Evolutionary conservation across 805 yeast species (phyloP), one percentile per base, ranked within the genome.

Genomic region (Ogataea siamensis): DNA sequence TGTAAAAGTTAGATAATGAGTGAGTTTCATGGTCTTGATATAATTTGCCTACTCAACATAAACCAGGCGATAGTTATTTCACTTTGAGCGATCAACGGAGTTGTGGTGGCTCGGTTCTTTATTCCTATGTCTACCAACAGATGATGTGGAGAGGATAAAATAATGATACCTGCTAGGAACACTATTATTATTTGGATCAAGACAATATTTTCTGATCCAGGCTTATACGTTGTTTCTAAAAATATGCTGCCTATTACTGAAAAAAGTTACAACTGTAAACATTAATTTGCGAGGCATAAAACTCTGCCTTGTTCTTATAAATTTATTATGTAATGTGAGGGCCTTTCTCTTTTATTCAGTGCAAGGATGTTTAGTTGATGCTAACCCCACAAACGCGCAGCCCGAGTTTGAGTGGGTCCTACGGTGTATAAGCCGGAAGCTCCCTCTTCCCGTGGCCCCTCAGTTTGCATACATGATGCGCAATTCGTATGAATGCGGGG

Each of bases 161-260:
- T 22, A 22, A 22, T 11, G 25, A 11, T 22, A 22, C 25, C 25
- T 11, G 13, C 18, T 12, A 15, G 30, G 19, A 26, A 12, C 29
- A 27, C 29, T 14, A 15, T 14, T 15, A 27, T 5, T 27, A 11
- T 27, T 15, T 14, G 16, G 18, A 27, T 27, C 29, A 27, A 14
- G 9, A 27, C 16, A 27, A 27, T 27, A 14, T 31, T 24, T 29
- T 31, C 23, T 26, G 35, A 37, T 31, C 35, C 31, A 31, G 32
- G 35, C 28, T 26, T 30, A 37, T 21, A 14, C 22, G 28, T 23
- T 30, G 40, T 37, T 37, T 37, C 40, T 37, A 37, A 37, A 37
- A 37, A 37, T 37, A 31, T 31, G 35, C 40, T 37, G 40, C 35
- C 31, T 29, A 15, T 22, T 21, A 27, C 18, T 37, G 20, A 28